phyloP scores from a whole-genome alignment of 257 asterid species.

The Eucommia ulmoides region DNA sequence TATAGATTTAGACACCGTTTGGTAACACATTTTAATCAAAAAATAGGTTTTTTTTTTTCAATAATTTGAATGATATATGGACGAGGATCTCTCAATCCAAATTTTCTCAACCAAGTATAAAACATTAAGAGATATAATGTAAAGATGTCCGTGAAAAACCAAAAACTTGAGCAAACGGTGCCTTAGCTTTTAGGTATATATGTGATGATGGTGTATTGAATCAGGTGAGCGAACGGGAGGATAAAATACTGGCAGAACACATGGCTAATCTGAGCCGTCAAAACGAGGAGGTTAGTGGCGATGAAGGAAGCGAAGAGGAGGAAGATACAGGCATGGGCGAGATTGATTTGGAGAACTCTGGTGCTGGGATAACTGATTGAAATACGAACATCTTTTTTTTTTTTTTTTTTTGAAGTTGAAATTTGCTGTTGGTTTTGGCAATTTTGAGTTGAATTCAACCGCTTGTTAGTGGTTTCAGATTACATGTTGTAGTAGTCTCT shows the following conservation, averaged over 20 bases:
- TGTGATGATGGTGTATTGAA: conserved; percentile 10
- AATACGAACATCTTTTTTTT: background rate
- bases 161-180: background rate
- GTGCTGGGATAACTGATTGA: conserved; percentile 29
- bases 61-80: background rate
- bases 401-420: background rate
- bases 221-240: conserved; percentile 97
- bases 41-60: too few species aligned
- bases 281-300: conserved; percentile 83
- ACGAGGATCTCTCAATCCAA: background rate
- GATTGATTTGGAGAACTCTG: conserved; percentile 50
- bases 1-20: too few species aligned
- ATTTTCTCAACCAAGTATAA: background rate
- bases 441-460: too few species aligned
- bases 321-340: conserved; percentile 99
- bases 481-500: too few species aligned
- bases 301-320: conserved; percentile 85
- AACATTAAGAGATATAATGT: background rate
- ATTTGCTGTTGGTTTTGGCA: too few species aligned
- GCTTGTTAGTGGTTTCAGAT: too few species aligned
- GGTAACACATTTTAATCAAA: too few species aligned
- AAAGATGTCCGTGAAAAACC: too few species aligned
- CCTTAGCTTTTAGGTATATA: background rate
- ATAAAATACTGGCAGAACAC: conserved; percentile 67
- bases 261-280: conserved; percentile 59